phyloP scores from a whole-genome alignment of 257 asterid genomes.

The Lycium ferocissimum region DNA sequence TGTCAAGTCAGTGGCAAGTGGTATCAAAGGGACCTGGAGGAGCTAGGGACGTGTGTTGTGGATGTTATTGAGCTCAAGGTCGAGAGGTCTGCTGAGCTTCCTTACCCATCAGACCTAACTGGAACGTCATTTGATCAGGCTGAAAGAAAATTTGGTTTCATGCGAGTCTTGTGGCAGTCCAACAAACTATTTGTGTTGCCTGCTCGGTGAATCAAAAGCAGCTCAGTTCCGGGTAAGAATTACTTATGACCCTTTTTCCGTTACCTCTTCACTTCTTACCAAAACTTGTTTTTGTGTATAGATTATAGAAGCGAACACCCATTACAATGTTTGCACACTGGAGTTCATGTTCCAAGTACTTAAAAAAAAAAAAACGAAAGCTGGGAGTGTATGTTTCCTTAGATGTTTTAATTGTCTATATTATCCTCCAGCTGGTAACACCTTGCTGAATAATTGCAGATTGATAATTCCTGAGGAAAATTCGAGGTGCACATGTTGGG shows the following conservation, averaged over 20 bases:
- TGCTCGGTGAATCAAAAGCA: conserved; percentile 43
- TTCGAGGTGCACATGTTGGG: neutral
- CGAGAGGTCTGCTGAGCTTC: conserved; percentile 58
- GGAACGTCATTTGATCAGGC: conserved; percentile 72
- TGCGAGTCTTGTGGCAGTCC: conserved; percentile 79
- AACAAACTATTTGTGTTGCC: conserved; percentile 56
- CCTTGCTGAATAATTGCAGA: neutral
- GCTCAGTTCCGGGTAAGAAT: conserved; percentile 15
- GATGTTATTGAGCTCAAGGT: conserved; percentile 62
- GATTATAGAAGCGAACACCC: neutral
- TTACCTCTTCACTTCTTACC: neutral
- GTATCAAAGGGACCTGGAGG: conserved; percentile 65
- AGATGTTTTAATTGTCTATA: neutral
- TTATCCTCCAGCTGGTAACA: neutral
- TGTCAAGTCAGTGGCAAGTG: conserved; percentile 72
- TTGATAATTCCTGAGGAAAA: neutral
- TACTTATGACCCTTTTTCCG: neutral
- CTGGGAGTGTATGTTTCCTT: neutral
- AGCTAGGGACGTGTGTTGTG: conserved; percentile 68
- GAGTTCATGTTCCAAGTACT: conserved; percentile 13
- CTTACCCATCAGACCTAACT: conserved; percentile 64
- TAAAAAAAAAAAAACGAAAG: neutral
- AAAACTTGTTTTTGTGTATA: neutral
- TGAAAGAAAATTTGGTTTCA: conserved; percentile 58
- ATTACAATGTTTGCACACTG: neutral